phyloP scores from a whole-genome alignment of 2,329 filamentous ascomycete genomes.

The Lachnum nothofagi region DNA sequence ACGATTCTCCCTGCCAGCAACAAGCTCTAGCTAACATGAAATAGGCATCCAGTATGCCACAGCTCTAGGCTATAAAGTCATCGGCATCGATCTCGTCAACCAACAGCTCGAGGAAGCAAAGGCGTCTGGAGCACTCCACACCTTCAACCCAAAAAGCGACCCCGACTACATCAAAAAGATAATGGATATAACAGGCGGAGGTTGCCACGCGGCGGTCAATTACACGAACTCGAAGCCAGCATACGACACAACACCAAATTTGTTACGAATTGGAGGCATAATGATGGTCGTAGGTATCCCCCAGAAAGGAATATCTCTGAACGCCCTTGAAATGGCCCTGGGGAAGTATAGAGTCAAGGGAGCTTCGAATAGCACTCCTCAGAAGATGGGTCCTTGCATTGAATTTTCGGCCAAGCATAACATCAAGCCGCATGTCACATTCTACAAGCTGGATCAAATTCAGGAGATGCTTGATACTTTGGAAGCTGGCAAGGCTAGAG shows the following conservation, averaged over 20 bases:
- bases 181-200: constrained; percentile 17
- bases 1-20: neutral
- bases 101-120: constrained; percentile 17
- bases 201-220: constrained; percentile 19
- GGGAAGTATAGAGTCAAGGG: constrained; percentile 16
- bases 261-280: constrained; percentile 14
- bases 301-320: constrained; percentile 9
- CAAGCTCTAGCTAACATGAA: neutral
- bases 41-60: constrained; percentile 21
- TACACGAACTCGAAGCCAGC: constrained; percentile 15
- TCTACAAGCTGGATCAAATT: constrained; percentile 19
- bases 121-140: constrained; percentile 13
- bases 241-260: constrained; percentile 16
- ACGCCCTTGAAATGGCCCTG: constrained; percentile 16
- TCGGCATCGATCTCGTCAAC: constrained; percentile 19
- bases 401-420: constrained; percentile 19
- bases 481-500: constrained; percentile 13
- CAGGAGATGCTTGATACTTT: constrained; percentile 21
- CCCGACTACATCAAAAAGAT: constrained; percentile 18
- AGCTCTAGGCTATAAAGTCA: constrained; percentile 18
- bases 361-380: constrained; percentile 14
- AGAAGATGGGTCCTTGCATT: constrained; percentile 18
- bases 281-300: constrained; percentile 24
- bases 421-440: constrained; percentile 18
- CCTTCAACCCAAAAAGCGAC: constrained; percentile 18